A percentile compares a stretch with the other conserved stretches of the same genome.
phyloP scores from a whole-genome alignment of 1,284 basidiomycete species.

The Marasmius oreades region DNA sequence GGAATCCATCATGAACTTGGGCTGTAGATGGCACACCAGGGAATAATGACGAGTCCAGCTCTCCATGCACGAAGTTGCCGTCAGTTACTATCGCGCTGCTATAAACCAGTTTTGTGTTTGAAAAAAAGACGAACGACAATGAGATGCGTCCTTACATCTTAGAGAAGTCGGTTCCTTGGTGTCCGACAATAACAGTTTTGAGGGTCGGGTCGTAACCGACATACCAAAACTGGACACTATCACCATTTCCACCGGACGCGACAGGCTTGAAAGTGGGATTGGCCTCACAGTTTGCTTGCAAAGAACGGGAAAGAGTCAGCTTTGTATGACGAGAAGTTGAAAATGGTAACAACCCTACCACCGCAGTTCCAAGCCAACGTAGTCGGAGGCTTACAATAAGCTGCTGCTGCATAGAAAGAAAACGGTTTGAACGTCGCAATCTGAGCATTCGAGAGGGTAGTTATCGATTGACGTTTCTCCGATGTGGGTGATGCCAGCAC shows the following conservation, averaged over 20 bases:
- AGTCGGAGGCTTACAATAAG: conserved; percentile 44
- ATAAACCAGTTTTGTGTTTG: too few species aligned
- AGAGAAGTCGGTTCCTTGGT: conserved; percentile 48
- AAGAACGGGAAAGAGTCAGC: too few species aligned
- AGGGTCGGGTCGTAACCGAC: conserved; percentile 32
- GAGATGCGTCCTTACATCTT: conserved; percentile 37
- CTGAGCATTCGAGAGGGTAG: conserved; percentile 34
- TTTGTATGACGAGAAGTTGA: not conserved
- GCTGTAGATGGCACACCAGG: conserved; percentile 46
- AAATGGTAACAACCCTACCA: conserved; percentile 28
- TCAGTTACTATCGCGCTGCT: conserved; percentile 25
- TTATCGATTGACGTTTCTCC: conserved; percentile 5
- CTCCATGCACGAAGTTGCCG: conserved; percentile 32
- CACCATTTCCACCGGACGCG: conserved; percentile 60
- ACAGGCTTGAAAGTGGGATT: conserved; percentile 52
- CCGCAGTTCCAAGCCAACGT: conserved; percentile 60
- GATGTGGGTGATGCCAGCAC: not conserved
- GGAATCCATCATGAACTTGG: conserved; percentile 52
- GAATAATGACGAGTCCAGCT: conserved; percentile 45
- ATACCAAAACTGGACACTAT: conserved; percentile 43
- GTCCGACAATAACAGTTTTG: conserved; percentile 43
- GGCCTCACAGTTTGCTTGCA: conserved; percentile 45
- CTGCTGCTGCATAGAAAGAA: conserved; percentile 52
- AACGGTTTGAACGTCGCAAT: conserved; percentile 49
- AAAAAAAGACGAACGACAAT: too few species aligned